A percentile compares a stretch with the other conserved stretches of the same genome.
Evolutionary conservation across 2,329 filamentous ascomycete genomes (phyloP).

Genomic region (Tolypocladium nubicola): DNA sequence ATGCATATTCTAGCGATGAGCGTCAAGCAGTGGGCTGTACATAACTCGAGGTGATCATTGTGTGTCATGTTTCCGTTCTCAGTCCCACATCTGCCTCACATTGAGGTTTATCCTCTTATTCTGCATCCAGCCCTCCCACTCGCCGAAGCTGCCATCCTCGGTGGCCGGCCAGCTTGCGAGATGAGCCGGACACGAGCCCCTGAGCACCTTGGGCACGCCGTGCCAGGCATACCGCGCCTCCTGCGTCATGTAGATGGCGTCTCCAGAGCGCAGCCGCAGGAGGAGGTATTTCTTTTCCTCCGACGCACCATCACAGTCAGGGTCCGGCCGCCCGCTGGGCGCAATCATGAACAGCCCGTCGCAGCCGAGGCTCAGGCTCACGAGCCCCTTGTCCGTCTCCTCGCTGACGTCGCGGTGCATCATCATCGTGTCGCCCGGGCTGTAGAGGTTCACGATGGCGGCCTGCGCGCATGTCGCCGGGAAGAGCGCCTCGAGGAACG

Average conservation of each 20-base stretch:
- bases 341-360: slow-evolving; percentile 83
- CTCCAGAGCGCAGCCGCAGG: slow-evolving; percentile 68
- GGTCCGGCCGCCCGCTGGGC: slow-evolving; percentile 29
- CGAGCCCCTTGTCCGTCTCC: slow-evolving; percentile 62
- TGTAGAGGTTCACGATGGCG: slow-evolving; percentile 90
- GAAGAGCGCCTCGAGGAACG: slow-evolving; percentile 60
- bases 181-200: slow-evolving; percentile 66
- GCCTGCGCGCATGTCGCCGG: slow-evolving; percentile 72
- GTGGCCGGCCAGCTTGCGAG: slow-evolving; percentile 63
- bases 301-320: slow-evolving; percentile 2
- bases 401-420: slow-evolving; percentile 93
- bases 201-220: slow-evolving; percentile 79
- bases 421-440: slow-evolving; percentile 80
- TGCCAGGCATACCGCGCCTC: slow-evolving; percentile 86
- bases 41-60: neutral
- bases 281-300: slow-evolving; percentile 39
- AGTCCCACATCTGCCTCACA: slow-evolving; percentile 74
- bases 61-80: neutral
- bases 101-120: slow-evolving; percentile 87
- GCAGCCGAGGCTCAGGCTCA: slow-evolving; percentile 83
- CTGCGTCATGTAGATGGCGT: slow-evolving; percentile 82
- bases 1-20: neutral
- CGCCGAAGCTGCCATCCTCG: slow-evolving; percentile 40
- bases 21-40: neutral
- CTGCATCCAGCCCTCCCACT: slow-evolving; percentile 80